Evolutionary conservation across 192 early-diverging fungal genomes (phyloP), one percentile per base, ranked within the genome.

Genomic region (Backusella psychrophila): DNA sequence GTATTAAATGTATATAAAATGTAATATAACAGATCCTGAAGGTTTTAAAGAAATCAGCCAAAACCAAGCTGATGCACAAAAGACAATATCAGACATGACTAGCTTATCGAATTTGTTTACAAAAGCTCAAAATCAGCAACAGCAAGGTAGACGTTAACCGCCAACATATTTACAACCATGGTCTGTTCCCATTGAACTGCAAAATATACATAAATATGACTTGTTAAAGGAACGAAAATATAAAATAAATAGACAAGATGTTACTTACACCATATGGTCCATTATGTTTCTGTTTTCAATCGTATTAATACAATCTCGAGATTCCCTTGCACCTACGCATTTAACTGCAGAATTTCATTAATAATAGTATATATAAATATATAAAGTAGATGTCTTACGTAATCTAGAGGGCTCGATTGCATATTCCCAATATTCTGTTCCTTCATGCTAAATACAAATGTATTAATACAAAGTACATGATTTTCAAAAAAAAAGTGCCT

Each of bases 31-130:
- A 89, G 87, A 87, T 73, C 79, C 84, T 14, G 83, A 87, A 34
- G 77, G 77, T 9, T 78, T 87, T 77, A 74, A 85, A 42, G 86
- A 87, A 75, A 80, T 89, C 14, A 77, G 78, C 38, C 77, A 85
- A 70, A 80, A 83, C 69, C 85, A 87, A 77, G 75, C 78, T 0
- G 78, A 80, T 14, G 73, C 84, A 36, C 81, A 84, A 69, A 88
- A 86, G 75, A 79, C 83, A 56, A 71, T 81, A 53, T 77, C 82
- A 52, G 85, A 88, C 41, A 85, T 85, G 79, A 84, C 85, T 1
- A 81, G 83, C 74, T 65, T 89, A 26, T 79, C 86, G 31, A 53
- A 82, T 65, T 73, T 82, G 59, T 73, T 82, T 8, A 59, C 31
- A 59, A 53, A 46, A n/a, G 29, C 71, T 29, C 42, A 73, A 29